Base-by-base conservation (phyloP, 2,329 filamentous ascomycete genomes). In the Colletotrichum sidae region DNA sequence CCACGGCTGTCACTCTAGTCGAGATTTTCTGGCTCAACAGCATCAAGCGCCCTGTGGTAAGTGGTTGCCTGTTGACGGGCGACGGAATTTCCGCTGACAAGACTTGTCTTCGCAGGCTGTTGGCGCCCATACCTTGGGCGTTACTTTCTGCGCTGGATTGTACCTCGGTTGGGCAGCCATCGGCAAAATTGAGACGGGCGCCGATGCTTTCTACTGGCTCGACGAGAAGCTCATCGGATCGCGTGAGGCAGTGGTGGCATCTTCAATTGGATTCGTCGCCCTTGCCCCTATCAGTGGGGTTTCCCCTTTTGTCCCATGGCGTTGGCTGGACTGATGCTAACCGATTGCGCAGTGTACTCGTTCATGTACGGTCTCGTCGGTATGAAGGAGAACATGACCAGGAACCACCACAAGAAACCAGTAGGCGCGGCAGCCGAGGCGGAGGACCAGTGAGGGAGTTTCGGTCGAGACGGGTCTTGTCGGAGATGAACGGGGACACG, bases 21-120 rank as follows among this genome's bases (percentile, higher is more conserved):
- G 84, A 86, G 75, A 78, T 82, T 0, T 61, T 83, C 39, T 76
- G 79, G 61, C 76, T 86, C 75, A 86, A 86, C 73, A 86, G 83
- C 71, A 84, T 86, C 75, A 83, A 82, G 69, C 80, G 82, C 55
- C 83, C 80, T 55, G 78, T 77, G 52, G 84, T 86, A 71, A 72
- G 81, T 73, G 33, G 13, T 11, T 5, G 33, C n/a, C 37, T 5
- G 34, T 53, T 2, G 2, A 3, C 1, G 13, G 8, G 2, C 25
- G 5, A 11, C 39, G 15, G 59, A 11, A 35, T 35, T 35, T 37
- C 5, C 53, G 51, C 72, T 71, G 9, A 73, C 66, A 2, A 38
- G 52, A 55, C 33, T 63, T 33, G 47, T 34, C 42, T 55, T 17
- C 65, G 3, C 55, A 86, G 84, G 77, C 81, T 34, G 77, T 84